phyloP scores from a whole-genome alignment of 495 filamentous ascomycete species.

The Xylaria palmicola region DNA sequence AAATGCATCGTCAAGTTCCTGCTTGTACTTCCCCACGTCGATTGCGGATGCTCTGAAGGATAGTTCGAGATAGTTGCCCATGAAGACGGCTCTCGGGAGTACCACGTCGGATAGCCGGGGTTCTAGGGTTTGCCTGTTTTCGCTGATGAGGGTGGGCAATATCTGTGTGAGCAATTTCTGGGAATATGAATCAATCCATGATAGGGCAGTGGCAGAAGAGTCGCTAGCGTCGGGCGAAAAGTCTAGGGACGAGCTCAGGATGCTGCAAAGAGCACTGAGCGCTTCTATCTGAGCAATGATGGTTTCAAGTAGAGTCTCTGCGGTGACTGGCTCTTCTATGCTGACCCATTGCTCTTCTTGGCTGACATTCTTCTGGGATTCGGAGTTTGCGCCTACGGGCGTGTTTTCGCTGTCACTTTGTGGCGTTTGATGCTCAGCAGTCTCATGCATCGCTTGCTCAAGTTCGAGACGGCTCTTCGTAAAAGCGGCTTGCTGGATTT shows the following conservation, averaged over 20 bases:
- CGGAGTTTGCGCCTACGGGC: neutral
- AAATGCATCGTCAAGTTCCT: constrained; percentile 48
- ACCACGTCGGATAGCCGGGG: constrained; percentile 46
- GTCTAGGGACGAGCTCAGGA: constrained; percentile 34
- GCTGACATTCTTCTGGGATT: neutral
- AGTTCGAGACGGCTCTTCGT: constrained; percentile 55
- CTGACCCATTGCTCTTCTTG: constrained; percentile 60
- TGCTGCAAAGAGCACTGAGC: constrained; percentile 47
- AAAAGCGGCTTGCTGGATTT: constrained; percentile 40
- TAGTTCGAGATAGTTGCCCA: constrained; percentile 50
- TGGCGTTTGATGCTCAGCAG: constrained; percentile 6
- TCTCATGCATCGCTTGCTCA: constrained; percentile 32
- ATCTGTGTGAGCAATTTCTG: constrained; percentile 44
- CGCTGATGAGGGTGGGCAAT: constrained; percentile 43
- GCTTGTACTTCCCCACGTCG: constrained; percentile 51
- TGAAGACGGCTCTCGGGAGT: constrained; percentile 53
- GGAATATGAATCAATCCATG: constrained; percentile 58
- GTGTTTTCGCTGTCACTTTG: neutral
- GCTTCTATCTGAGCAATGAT: constrained; percentile 58
- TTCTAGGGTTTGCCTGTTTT: constrained; percentile 39
- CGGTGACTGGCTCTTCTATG: constrained; percentile 62
- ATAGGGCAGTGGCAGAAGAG: constrained; percentile 30
- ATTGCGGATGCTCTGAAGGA: constrained; percentile 50
- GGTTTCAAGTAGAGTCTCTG: constrained; percentile 57
- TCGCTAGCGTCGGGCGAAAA: constrained; percentile 30